Evolutionary conservation across 1,139 yeast species (phyloP).

Genomic region (Tardiomyces digboiensis): DNA sequence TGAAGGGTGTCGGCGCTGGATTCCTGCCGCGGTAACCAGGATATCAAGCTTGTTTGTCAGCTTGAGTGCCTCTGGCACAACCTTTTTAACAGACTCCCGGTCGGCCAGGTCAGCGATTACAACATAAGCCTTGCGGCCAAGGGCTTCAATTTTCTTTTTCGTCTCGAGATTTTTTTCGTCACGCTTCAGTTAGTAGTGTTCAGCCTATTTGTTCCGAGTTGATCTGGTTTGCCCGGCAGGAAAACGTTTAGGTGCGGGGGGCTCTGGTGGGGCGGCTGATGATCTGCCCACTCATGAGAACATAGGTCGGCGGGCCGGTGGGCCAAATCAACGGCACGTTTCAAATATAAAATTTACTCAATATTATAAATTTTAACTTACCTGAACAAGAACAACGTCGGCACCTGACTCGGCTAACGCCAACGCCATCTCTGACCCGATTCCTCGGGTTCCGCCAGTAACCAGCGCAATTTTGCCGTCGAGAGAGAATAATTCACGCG

Average conservation of each 20-base stretch:
- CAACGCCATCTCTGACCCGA: constrained; percentile 60
- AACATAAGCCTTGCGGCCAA: constrained; percentile 21
- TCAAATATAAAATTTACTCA: too few relatives aligned
- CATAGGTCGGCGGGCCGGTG: too few relatives aligned
- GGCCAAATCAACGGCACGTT: too few relatives aligned
- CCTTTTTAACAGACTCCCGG: constrained; percentile 20
- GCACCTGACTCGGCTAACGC: constrained; percentile 72
- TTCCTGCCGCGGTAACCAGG: constrained; percentile 49
- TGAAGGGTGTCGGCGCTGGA: constrained; percentile 31
- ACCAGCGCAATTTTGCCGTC: constrained; percentile 65
- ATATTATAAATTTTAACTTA: neutral
- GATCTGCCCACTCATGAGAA: too few relatives aligned
- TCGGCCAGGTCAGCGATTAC: constrained; percentile 21
- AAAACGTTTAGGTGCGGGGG: too few relatives aligned
- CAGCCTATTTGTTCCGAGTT: too few relatives aligned
- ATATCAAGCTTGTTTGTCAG: constrained; percentile 33
- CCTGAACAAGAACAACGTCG: constrained; percentile 33
- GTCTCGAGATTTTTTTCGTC: neutral
- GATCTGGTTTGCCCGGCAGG: too few relatives aligned
- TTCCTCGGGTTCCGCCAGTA: constrained; percentile 68
- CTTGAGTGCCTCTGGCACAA: constrained; percentile 26
- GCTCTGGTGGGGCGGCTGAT: neutral
- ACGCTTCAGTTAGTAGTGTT: neutral
- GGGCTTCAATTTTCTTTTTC: constrained; percentile 10
- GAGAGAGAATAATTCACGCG: constrained; percentile 20